phyloP scores from a whole-genome alignment of 2,329 filamentous ascomycete genomes.

The Xylaria sp. region DNA sequence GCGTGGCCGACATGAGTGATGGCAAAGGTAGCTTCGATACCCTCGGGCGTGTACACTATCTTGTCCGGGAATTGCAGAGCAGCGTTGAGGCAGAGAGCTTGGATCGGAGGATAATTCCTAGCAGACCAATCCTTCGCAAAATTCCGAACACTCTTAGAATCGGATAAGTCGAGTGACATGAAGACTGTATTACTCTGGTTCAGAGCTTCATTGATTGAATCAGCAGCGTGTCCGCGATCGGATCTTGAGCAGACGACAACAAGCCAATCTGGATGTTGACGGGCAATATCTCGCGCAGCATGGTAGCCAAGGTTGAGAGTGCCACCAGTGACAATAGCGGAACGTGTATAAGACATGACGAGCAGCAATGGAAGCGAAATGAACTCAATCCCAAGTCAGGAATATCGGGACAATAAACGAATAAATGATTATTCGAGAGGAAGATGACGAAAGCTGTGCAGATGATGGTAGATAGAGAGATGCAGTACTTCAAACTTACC shows the following conservation, averaged over 20 bases:
- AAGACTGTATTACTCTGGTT: slow-evolving; percentile 55
- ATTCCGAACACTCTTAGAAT: slow-evolving; percentile 52
- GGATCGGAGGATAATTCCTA: slow-evolving; percentile 54
- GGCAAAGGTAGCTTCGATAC: slow-evolving; percentile 60
- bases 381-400: neutral
- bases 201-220: slow-evolving; percentile 55
- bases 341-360: slow-evolving; percentile 34
- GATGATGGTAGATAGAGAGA: too few relatives aligned
- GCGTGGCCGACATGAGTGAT: slow-evolving; percentile 63
- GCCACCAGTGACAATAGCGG: slow-evolving; percentile 58
- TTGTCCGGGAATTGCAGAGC: slow-evolving; percentile 56
- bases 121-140: slow-evolving; percentile 53
- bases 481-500: too few relatives aligned
- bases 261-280: slow-evolving; percentile 52
- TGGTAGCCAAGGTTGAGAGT: slow-evolving; percentile 57
- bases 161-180: slow-evolving; percentile 56
- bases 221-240: slow-evolving; percentile 54
- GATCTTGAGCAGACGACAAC: slow-evolving; percentile 58
- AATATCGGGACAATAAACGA: neutral
- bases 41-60: slow-evolving; percentile 52
- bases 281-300: slow-evolving; percentile 53
- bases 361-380: neutral
- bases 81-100: slow-evolving; percentile 59
- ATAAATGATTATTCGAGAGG: neutral
- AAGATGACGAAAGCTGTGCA: too few relatives aligned